phyloP scores from a whole-genome alignment of 306 rosid genomes.

The Gastrolobium bilobum region DNA sequence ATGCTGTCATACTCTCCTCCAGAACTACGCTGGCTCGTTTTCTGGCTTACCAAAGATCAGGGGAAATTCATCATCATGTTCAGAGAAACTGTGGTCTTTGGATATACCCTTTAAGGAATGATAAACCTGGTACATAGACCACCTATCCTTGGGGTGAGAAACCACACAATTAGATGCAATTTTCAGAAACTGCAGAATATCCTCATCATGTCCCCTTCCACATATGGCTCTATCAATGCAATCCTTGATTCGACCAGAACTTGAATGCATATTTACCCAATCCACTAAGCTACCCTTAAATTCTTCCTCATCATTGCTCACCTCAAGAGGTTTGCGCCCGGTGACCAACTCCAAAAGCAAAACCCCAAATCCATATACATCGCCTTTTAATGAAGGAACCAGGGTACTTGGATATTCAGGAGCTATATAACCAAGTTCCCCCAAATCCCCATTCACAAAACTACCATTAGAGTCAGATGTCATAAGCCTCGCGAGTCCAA shows the following conservation, averaged over 20 bases:
- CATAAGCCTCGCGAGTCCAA: constrained; percentile 89
- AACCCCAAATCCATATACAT: constrained; percentile 90
- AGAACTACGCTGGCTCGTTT: constrained; percentile 48
- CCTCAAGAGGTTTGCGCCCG: constrained; percentile 85
- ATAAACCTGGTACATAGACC: constrained; percentile 96
- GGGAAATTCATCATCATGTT: constrained; percentile 88
- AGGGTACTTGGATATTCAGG: constrained; percentile 88
- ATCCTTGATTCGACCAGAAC: constrained; percentile 71
- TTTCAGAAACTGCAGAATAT: constrained; percentile 80
- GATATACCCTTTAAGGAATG: constrained; percentile 69
- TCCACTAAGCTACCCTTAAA: constrained; percentile 87
- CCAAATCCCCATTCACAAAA: constrained; percentile 85
- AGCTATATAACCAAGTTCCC: constrained; percentile 94
- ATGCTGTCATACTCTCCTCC: constrained; percentile 44
- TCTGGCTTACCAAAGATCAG: constrained; percentile 79
- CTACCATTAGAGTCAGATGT: constrained; percentile 71
- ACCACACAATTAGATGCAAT: constrained; percentile 74
- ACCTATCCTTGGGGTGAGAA: constrained; percentile 86
- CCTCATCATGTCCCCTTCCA: constrained; percentile 83
- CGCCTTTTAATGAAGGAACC: constrained; percentile 90
- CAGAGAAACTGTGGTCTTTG: constrained; percentile 70
- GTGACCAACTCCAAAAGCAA: constrained; percentile 93
- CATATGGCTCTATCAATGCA: constrained; percentile 66
- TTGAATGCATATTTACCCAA: constrained; percentile 79
- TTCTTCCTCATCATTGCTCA: constrained; percentile 70